Evolutionary conservation across 768 basidiomycete genomes (phyloP), one percentile per base, ranked within the genome.

Genomic region (Daedalea quercina): DNA sequence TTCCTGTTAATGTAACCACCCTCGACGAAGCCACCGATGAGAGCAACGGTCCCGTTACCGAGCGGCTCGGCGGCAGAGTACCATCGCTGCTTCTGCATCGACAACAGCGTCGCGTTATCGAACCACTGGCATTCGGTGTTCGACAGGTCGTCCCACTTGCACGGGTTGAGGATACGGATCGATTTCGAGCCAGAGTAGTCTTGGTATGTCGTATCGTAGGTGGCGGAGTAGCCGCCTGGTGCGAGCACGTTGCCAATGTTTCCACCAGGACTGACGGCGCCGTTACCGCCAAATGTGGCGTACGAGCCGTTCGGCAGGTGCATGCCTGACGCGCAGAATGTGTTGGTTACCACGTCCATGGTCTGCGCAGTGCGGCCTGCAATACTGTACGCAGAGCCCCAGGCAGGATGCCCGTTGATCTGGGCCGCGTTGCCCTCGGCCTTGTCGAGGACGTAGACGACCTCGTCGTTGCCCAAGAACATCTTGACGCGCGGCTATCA

Each of bases 401-500:
- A 87, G 1, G 85, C 85, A 11, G 90, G 75, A 68, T 90, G 89
- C 1, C 79, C 81, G 54, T 77, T 73, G 55, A 92, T 75, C 58
- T 75, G 69, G 3, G 78, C 78, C 2, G 75, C 74, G 64, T 94
- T 93, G 28, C 80, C 81, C 64, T 93, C 90, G 1, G 84, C 81
- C 72, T 96, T 96, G 74, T 96, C 93, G n/a, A 94, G 71, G 20
- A 94, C 87, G 69, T 94, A 94, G 31, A 94, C 86, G 65, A 83
- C 90, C 59, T 90, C 73, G 7, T 77, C 71, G 57, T 85, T 88
- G 28, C 88, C 90, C 48, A 93, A 69, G 66, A 93, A 90, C 80
- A 87, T 81, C 87, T n/a, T 87, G 63, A 31, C 31, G 28, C 28
- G 17, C 20, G 23, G 22, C 40, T 2, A 34, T 33, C 15, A 44